Percentiles rank a stretch among this genome's conserved stretches.
Evolutionary conservation across 345 rosid genomes (phyloP).

Genomic region (Sapria himalayana): DNA sequence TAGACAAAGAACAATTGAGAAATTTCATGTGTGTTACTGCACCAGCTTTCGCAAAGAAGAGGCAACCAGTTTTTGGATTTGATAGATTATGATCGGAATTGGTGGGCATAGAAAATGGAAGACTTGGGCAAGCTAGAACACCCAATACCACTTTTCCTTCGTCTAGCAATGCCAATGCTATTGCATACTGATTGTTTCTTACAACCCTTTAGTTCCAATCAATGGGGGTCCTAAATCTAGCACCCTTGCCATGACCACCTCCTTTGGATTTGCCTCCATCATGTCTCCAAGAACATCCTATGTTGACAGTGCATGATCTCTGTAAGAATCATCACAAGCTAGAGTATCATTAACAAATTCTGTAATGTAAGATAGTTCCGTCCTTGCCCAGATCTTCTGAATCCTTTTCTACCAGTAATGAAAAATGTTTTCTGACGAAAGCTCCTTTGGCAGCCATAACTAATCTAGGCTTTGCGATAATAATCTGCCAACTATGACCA

Average conservation of each 20-base stretch:
- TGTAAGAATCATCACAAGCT: conserved; percentile 34
- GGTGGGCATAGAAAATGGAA: conserved; percentile 51
- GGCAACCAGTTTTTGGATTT: conserved; percentile 38
- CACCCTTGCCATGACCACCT: conserved; percentile 71
- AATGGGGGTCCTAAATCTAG: conserved; percentile 97
- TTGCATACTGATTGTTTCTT: conserved; percentile 85
- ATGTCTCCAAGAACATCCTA: conserved; percentile 52
- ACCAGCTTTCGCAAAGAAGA: conserved; percentile 56
- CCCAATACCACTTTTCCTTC: conserved; percentile 87
- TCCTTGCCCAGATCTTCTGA: conserved; percentile 56
- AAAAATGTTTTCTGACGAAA: conserved; percentile 49
- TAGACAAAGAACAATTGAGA: conserved; percentile 29
- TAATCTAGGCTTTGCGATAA: too few species aligned
- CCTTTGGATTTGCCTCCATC: conserved; percentile 79
- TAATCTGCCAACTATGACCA: too few species aligned
- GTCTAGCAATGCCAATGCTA: conserved; percentile 75
- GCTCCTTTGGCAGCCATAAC: conserved; percentile 52
- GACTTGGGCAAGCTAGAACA: conserved; percentile 87
- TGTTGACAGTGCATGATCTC: conserved; percentile 23
- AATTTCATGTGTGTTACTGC: conserved; percentile 71
- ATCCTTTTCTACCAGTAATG: conserved; percentile 94
- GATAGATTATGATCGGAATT: conserved; percentile 17
- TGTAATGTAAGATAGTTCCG: conserved; percentile 46
- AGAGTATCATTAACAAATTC: conserved; percentile 65
- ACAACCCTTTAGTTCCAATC: conserved; percentile 97